Percentiles rank a stretch among this genome's conserved stretches.
These are phyloP conservation scores for Rhizopogon vinicolor DNA, from an alignment of 768 basidiomycete genomes.

Conservation along the genomic window DNA sequence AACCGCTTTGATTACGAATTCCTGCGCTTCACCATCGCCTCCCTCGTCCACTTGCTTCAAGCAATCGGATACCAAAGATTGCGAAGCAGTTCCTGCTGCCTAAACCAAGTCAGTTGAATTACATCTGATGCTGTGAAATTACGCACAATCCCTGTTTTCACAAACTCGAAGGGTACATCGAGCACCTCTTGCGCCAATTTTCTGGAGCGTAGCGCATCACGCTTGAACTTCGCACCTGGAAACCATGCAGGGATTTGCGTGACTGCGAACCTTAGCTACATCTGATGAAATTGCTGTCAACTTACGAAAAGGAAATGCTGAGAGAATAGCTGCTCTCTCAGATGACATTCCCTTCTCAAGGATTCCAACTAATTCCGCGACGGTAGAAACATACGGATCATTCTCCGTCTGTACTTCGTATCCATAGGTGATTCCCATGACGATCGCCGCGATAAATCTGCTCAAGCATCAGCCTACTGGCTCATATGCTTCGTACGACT, in stretches of 20 bases:
- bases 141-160: constrained; percentile 9
- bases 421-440: constrained; percentile 17
- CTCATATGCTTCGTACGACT: background rate
- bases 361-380: constrained; percentile 9
- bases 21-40: constrained; percentile 3
- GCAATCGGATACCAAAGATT: constrained; percentile 19
- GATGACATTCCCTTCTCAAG: constrained; percentile 9
- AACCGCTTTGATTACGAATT: constrained; percentile 15
- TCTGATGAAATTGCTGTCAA: background rate
- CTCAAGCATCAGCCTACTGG: background rate
- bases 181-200: constrained; percentile 10
- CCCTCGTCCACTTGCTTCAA: constrained; percentile 2
- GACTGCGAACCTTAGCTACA: constrained; percentile 7
- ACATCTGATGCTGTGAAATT: background rate
- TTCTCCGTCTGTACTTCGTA: constrained; percentile 13
- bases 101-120: background rate
- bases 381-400: constrained; percentile 12
- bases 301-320: constrained; percentile 17
- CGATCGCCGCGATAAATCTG: constrained; percentile 15
- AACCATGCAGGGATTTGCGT: constrained; percentile 16
- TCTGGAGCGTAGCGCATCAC: constrained; percentile 5
- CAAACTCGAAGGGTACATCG: constrained; percentile 17
- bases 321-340: constrained; percentile 15
- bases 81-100: constrained; percentile 15
- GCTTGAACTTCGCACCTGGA: constrained; percentile 9